These are phyloP conservation scores for Linnemannia elongata DNA, from an alignment of 192 early-diverging fungal species.

Conservation along the genomic window DNA sequence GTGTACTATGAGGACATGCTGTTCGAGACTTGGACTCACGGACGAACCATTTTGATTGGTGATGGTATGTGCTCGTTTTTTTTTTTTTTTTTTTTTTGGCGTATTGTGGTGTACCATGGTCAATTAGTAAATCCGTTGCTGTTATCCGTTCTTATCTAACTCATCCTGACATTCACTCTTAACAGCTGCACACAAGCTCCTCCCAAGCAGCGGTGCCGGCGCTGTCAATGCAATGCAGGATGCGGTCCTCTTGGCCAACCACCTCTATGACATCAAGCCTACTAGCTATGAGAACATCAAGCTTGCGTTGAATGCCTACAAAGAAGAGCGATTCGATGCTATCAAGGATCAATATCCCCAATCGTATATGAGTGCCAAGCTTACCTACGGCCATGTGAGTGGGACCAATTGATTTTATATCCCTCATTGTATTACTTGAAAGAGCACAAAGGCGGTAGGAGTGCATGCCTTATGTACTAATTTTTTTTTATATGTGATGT, in stretches of 20 bases:
- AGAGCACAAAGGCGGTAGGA: too few relatives aligned
- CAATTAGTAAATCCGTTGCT: neutral
- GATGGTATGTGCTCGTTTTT: neutral
- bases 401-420: too few relatives aligned
- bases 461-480: too few relatives aligned
- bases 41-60: slow-evolving; percentile 1
- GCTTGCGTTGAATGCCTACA: neutral
- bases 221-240: slow-evolving; percentile 16
- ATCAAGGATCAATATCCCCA: neutral
- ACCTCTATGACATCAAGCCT: neutral
- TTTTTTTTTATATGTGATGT: too few relatives aligned
- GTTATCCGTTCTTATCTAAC: neutral
- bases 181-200: slow-evolving; percentile 5
- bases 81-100: neutral
- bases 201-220: slow-evolving; percentile 3
- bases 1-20: slow-evolving; percentile 18
- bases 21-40: slow-evolving; percentile 14
- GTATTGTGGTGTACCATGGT: too few relatives aligned
- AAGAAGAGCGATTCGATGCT: neutral
- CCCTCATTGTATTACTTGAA: too few relatives aligned
- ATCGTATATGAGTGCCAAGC: neutral
- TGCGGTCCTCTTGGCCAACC: slow-evolving; percentile 13
- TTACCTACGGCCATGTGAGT: neutral
- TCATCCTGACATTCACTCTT: too few relatives aligned
- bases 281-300: neutral